These are phyloP conservation scores for Ogataea sp. DNA, from an alignment of 805 yeast species.

Conservation along the genomic window DNA sequence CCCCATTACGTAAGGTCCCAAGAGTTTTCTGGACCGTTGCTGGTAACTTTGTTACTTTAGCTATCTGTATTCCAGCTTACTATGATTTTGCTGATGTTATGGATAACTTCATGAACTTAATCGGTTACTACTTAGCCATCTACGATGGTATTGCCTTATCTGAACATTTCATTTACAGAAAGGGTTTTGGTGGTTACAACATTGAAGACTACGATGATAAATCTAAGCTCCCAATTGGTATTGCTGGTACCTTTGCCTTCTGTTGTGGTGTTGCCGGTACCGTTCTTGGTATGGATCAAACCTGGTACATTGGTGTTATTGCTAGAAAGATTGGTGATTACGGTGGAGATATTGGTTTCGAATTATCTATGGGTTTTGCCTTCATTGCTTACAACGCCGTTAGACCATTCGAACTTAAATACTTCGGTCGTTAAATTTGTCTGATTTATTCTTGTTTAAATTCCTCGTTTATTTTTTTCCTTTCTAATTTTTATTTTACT, in stretches of 20 bases:
- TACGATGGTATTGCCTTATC: slow-evolving; percentile 69
- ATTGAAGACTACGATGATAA: slow-evolving; percentile 52
- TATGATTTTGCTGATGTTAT: slow-evolving; percentile 65
- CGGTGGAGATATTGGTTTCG: slow-evolving; percentile 89
- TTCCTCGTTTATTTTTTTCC: not conserved
- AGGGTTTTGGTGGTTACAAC: slow-evolving; percentile 54
- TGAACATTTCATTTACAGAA: slow-evolving; percentile 77
- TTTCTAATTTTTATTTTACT: not conserved
- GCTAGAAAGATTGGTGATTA: slow-evolving; percentile 49
- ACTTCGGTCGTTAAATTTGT: slow-evolving; percentile 36
- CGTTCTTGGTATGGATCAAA: slow-evolving; percentile 80
- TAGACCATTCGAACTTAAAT: slow-evolving; percentile 63
- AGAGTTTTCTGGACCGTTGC: slow-evolving; percentile 74
- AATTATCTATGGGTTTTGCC: slow-evolving; percentile 61
- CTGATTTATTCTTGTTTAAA: not conserved
- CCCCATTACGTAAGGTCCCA: slow-evolving; percentile 66
- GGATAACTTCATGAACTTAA: slow-evolving; percentile 83
- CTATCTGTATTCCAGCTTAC: slow-evolving; percentile 84
- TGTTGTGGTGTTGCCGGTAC: slow-evolving; percentile 82
- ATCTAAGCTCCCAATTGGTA: slow-evolving; percentile 60
- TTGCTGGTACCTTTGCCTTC: slow-evolving; percentile 72
- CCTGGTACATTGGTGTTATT: slow-evolving; percentile 73
- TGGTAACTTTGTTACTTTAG: slow-evolving; percentile 73
- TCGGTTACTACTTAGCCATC: slow-evolving; percentile 85
- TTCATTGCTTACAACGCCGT: slow-evolving; percentile 49